Conservation (phyloP, 2,329 filamentous ascomycete genomes). For the Rhexocercosporidium sp. region DNA sequence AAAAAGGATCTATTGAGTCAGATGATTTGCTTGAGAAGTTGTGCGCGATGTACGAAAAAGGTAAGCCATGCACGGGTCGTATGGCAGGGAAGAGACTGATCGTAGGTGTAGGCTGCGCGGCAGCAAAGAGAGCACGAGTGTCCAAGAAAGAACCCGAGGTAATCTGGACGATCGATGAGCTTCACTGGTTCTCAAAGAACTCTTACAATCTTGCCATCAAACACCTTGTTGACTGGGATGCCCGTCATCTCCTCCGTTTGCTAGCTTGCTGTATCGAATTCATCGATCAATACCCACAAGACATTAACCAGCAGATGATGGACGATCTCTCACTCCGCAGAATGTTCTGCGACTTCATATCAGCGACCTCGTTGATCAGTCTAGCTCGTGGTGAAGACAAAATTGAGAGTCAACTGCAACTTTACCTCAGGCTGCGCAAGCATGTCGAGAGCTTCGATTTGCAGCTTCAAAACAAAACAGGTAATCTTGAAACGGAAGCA, state of each 20-base stretch:
- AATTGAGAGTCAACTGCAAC: constrained; percentile 57
- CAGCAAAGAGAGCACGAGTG: constrained; percentile 50
- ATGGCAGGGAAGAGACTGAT: not conserved
- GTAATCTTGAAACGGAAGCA: constrained; percentile 49
- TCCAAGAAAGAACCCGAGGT: constrained; percentile 39
- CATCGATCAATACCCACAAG: constrained; percentile 55
- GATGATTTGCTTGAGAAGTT: constrained; percentile 51
- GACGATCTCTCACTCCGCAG: constrained; percentile 61
- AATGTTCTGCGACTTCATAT: constrained; percentile 75
- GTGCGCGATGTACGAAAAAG: constrained; percentile 58
- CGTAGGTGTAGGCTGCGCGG: constrained; percentile 29
- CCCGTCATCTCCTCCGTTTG: constrained; percentile 60
- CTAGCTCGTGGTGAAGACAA: constrained; percentile 58
- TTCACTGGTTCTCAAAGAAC: constrained; percentile 85
- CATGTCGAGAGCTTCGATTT: constrained; percentile 65
- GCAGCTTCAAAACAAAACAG: constrained; percentile 47
- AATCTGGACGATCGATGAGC: constrained; percentile 65
- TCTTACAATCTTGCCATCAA: constrained; percentile 79
- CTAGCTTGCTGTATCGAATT: constrained; percentile 58
- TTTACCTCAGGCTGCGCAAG: constrained; percentile 65
- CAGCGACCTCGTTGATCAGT: constrained; percentile 56
- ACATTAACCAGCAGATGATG: constrained; percentile 47
- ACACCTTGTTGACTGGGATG: constrained; percentile 60
- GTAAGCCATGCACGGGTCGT: constrained; percentile 38
- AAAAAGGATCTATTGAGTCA: not conserved